A percentile compares a stretch with the other conserved stretches of the same genome.
Conservation (phyloP, 2,329 filamentous ascomycete genomes). For the Akanthomyces lecanii region DNA sequence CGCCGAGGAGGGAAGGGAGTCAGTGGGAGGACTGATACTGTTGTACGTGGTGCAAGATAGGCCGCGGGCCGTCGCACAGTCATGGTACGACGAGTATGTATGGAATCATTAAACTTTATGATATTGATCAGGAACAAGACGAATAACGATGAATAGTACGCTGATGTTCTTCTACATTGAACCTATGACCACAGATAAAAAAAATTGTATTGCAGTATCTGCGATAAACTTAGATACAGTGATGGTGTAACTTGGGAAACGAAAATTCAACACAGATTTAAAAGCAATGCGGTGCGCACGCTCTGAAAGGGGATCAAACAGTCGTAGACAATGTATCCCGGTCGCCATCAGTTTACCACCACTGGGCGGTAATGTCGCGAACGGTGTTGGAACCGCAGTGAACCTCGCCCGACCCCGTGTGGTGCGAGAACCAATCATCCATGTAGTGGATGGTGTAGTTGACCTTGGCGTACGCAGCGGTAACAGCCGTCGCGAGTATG, state of each 20-base stretch:
- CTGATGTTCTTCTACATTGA: no score
- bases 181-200: no score
- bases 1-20: slow-evolving; percentile 37
- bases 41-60: background rate
- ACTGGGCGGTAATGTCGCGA: background rate
- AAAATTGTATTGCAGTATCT: no score
- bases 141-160: no score
- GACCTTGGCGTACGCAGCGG: background rate
- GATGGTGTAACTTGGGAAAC: background rate
- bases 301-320: background rate
- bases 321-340: background rate
- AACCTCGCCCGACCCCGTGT: background rate
- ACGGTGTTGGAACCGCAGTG: slow-evolving; percentile 11
- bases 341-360: background rate
- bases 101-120: no score
- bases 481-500: background rate
- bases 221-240: no score
- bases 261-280: background rate
- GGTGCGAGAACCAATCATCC: slow-evolving; percentile 14
- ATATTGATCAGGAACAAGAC: no score
- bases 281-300: background rate
- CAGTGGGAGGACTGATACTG: slow-evolving; percentile 29
- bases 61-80: no score
- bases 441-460: slow-evolving; percentile 4
- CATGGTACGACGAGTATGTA: no score